These are phyloP conservation scores for Bisporella sp. DNA, from an alignment of 2,329 filamentous ascomycete species.

Conservation along the genomic window DNA sequence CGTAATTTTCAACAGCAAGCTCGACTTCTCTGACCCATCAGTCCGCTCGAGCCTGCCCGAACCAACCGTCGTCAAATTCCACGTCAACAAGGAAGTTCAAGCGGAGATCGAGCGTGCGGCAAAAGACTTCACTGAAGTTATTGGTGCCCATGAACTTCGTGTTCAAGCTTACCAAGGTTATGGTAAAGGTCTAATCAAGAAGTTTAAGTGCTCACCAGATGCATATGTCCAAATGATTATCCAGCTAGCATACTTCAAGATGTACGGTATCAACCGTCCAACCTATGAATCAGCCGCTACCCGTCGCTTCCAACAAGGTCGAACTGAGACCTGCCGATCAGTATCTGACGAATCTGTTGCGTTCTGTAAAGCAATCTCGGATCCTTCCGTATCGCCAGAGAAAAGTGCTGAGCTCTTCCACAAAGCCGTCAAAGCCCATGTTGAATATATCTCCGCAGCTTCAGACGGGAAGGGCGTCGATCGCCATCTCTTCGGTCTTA, in stretches of 20 bases:
- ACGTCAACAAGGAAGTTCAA: conserved; percentile 66
- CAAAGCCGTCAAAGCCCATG: conserved; percentile 71
- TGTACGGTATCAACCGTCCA: conserved; percentile 96
- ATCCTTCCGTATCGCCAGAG: conserved; percentile 55
- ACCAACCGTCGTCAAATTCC: conserved; percentile 70
- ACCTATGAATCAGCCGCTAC: conserved; percentile 97
- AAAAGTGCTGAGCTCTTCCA: conserved; percentile 70
- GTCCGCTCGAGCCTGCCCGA: conserved; percentile 80
- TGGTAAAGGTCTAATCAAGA: conserved; percentile 97
- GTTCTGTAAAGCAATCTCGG: conserved; percentile 83
- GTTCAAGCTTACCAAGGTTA: conserved; percentile 97
- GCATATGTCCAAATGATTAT: conserved; percentile 99
- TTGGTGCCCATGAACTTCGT: conserved; percentile 80
- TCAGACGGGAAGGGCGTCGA: conserved; percentile 92
- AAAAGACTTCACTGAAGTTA: conserved; percentile 73
- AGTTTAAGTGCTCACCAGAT: conserved; percentile 97
- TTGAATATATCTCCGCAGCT: conserved; percentile 85
- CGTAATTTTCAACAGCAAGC: conserved; percentile 87
- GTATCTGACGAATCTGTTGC: conserved; percentile 88
- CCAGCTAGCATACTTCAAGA: conserved; percentile 96
- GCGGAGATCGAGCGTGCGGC: conserved; percentile 73
- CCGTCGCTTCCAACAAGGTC: conserved; percentile 89
- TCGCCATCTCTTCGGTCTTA: conserved; percentile 92
- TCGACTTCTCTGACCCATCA: conserved; percentile 75
- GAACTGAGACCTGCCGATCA: conserved; percentile 90